Evolutionary conservation across 495 filamentous ascomycete species (phyloP).

Genomic region (Xylaria intraflava): DNA sequence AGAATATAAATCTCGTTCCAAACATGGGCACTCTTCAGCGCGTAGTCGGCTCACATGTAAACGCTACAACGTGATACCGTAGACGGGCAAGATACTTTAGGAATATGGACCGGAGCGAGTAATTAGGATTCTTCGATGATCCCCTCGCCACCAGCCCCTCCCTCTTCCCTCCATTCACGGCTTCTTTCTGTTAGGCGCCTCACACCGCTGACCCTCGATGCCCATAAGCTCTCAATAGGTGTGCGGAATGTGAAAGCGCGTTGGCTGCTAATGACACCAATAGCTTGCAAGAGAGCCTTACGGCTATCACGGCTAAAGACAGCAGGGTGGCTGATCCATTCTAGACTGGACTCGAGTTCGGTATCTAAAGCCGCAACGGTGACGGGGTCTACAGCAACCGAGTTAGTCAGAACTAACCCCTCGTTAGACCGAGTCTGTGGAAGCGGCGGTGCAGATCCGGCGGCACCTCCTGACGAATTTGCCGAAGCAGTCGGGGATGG

Average conservation of each 20-base stretch:
- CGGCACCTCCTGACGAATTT: conserved; percentile 29
- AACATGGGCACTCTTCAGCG: conserved; percentile 17
- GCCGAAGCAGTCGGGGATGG: conserved; percentile 46
- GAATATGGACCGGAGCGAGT: neutral
- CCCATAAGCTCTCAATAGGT: conserved; percentile 78
- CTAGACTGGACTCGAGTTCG: conserved; percentile 86
- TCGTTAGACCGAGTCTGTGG: conserved; percentile 38
- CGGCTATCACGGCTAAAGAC: conserved; percentile 92
- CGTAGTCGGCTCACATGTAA: conserved; percentile 16
- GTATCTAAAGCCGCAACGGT: conserved; percentile 84
- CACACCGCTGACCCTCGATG: conserved; percentile 68
- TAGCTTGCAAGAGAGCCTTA: conserved; percentile 93
- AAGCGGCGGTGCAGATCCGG: conserved; percentile 21
- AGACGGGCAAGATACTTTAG: neutral
- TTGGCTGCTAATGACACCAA: conserved; percentile 92
- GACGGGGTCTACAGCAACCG: conserved; percentile 64
- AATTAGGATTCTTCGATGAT: conserved; percentile 70
- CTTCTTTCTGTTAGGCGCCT: conserved; percentile 70
- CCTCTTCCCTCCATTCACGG: conserved; percentile 77
- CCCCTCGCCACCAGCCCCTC: conserved; percentile 58
- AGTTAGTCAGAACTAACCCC: conserved; percentile 46
- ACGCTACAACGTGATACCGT: conserved; percentile 1
- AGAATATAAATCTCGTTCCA: conserved; percentile 14
- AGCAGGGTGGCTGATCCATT: conserved; percentile 97
- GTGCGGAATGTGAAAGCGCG: conserved; percentile 91